phyloP scores from a whole-genome alignment of 192 early-diverging fungal genomes.

The Rhizophagus sp. region DNA sequence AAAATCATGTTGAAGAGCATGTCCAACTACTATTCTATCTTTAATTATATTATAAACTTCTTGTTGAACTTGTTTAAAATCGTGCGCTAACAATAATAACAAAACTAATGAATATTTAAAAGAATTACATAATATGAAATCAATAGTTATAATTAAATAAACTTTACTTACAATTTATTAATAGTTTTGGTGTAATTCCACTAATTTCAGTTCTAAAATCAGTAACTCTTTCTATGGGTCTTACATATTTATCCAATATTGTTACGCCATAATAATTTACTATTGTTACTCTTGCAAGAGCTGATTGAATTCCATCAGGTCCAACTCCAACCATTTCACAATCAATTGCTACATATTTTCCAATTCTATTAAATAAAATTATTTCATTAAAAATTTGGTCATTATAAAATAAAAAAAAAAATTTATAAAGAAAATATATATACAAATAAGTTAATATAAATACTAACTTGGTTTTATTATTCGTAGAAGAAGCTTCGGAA shows the following conservation, averaged over 20 bases:
- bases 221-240: slow-evolving; percentile 79
- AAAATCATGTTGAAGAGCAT: slow-evolving; percentile 90
- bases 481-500: background rate
- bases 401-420: background rate
- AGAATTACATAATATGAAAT: background rate
- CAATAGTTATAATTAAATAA: background rate
- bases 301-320: slow-evolving; percentile 76
- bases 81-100: slow-evolving; percentile 44
- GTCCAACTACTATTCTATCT: slow-evolving; percentile 88
- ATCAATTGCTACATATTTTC: slow-evolving; percentile 94
- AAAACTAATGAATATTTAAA: background rate
- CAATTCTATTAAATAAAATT: slow-evolving; percentile 41
- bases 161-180: slow-evolving; percentile 36
- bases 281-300: slow-evolving; percentile 85
- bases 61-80: slow-evolving; percentile 80
- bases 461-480: slow-evolving; percentile 3
- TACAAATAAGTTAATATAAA: background rate
- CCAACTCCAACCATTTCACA: slow-evolving; percentile 99
- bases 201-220: slow-evolving; percentile 93
- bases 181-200: slow-evolving; percentile 82
- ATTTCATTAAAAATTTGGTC: background rate
- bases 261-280: slow-evolving; percentile 93
- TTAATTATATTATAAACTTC: slow-evolving; percentile 80
- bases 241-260: slow-evolving; percentile 84
- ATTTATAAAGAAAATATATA: too few relatives aligned